These are phyloP conservation scores for Porcisia deanei DNA, from an alignment of 208 protist genomes.

Conservation along the genomic window DNA sequence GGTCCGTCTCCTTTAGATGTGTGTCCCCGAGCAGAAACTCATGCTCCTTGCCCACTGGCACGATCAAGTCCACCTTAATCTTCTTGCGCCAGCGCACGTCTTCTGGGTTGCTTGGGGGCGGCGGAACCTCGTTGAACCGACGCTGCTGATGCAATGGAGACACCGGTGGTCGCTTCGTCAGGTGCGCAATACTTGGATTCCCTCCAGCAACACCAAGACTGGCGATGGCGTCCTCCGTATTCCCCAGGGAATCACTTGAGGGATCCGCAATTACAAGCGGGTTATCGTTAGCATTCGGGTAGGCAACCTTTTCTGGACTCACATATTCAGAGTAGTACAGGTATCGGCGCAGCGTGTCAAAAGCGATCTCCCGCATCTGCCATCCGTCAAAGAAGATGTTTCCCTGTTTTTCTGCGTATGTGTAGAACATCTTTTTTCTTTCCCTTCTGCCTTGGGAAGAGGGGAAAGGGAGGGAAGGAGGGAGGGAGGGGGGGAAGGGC, in stretches of 20 bases:
- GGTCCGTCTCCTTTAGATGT: conserved; percentile 54
- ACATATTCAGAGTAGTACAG: conserved; percentile 54
- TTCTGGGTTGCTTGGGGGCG: conserved; percentile 27
- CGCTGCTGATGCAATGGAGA: conserved; percentile 21
- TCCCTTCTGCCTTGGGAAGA: background rate
- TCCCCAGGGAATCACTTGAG: conserved; percentile 14
- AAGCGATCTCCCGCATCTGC: conserved; percentile 70
- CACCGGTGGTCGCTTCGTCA: conserved; percentile 14
- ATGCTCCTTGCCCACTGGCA: conserved; percentile 47
- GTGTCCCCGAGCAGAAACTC: conserved; percentile 49
- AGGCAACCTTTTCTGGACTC: conserved; percentile 33
- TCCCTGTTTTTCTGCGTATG: conserved; percentile 59
- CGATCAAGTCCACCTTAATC: conserved; percentile 66
- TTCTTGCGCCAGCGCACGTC: conserved; percentile 64
- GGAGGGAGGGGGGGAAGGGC: background rate
- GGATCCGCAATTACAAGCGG: background rate
- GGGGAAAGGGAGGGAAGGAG: background rate
- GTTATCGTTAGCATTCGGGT: conserved; percentile 37
- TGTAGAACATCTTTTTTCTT: conserved; percentile 50
- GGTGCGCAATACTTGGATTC: conserved; percentile 6
- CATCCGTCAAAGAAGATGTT: conserved; percentile 50
- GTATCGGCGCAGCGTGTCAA: conserved; percentile 70
- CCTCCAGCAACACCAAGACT: conserved; percentile 6
- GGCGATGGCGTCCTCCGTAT: conserved; percentile 1
- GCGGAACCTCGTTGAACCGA: conserved; percentile 21